Evolutionary conservation across 116 monocot genomes (phyloP), one percentile per base, ranked within the genome.

Genomic region (Iris pallida): DNA sequence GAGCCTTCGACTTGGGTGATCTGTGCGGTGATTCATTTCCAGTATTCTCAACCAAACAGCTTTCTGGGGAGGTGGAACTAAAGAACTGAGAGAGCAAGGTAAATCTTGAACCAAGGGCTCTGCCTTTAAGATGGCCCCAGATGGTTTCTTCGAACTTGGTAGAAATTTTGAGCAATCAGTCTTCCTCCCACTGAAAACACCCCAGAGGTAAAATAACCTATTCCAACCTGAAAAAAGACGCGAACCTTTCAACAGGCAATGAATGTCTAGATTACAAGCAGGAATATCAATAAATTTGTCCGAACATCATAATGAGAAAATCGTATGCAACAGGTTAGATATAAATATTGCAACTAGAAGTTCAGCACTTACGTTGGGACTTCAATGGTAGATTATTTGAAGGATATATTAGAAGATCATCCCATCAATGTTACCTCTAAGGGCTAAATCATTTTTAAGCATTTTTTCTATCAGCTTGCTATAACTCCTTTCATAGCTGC

Each of bases 191-290:
- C 81, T 78, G 43, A 98, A 93, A 10, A 88, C 73, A 61, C 93
- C 93, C 98, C 98, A 98, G 7, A 98, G 86, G 57, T 78, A 97
- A 72, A 83, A 83, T 64, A 98, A 72, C 55, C 66, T 79, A 69
- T 98, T 98, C 98, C 98, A 98, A 55, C 90, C 98, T 93, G 84
- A 53, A 81, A 61, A n/a, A 52, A 30, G n/a, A 58, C 46, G 30
- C 0, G 30, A 1, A 30, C 3, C 30, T 30, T 30, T 18, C 13
- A 48, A 49, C 47, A 65, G 30, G 3, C 0, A 30, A 30, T 30
- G 30, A 30, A 30, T 30, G 30, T 30, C 17, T 19, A 65, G 11
- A 18, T 65, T 48, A 18, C 20, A 18, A 47, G 11, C 19, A 65
- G 19, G 5, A 64, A 17, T 65, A 51, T 47, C 14, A 48, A 49